Evolutionary conservation across 202 grass and related monocot species (phyloP).

Genomic region (Brachypodium distachyon): DNA sequence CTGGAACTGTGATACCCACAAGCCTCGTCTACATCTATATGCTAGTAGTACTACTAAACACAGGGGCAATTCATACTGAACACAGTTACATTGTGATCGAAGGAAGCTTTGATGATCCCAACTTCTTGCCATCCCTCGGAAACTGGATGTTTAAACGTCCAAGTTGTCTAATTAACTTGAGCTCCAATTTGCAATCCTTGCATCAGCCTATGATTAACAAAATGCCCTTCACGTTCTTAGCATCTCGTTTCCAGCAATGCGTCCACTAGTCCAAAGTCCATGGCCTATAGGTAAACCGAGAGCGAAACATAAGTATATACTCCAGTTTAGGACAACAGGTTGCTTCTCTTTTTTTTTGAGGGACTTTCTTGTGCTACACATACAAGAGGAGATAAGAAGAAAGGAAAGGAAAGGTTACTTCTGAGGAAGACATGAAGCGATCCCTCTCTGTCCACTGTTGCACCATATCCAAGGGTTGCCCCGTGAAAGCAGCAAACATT

Average conservation of each 20-base stretch:
- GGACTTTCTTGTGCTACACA: background rate
- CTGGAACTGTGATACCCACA: background rate
- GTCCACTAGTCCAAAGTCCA: slow-evolving; percentile 83
- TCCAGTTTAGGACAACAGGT: background rate
- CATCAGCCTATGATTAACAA: background rate
- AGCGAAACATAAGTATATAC: background rate
- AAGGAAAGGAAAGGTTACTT: slow-evolving; percentile 29
- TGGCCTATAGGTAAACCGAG: slow-evolving; percentile 41
- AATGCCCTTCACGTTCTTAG: slow-evolving; percentile 18
- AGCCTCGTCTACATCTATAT: background rate
- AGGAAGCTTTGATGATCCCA: background rate
- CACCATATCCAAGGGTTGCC: slow-evolving; percentile 51
- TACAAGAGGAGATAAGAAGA: background rate
- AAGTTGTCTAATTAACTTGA: background rate
- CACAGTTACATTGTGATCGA: too few species aligned
- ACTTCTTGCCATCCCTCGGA: background rate
- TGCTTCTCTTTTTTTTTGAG: too few species aligned
- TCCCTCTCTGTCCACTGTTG: slow-evolving; percentile 62
- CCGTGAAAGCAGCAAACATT: slow-evolving; percentile 75
- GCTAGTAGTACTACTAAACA: too few species aligned
- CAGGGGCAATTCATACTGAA: background rate
- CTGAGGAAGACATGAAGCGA: slow-evolving; percentile 67
- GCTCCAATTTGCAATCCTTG: background rate
- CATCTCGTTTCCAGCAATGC: slow-evolving; percentile 53
- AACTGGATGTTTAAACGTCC: background rate